Evolutionary conservation across 2,329 filamentous ascomycete species (phyloP).

Genomic region (Stagonosporopsis cucurbitacearum): DNA sequence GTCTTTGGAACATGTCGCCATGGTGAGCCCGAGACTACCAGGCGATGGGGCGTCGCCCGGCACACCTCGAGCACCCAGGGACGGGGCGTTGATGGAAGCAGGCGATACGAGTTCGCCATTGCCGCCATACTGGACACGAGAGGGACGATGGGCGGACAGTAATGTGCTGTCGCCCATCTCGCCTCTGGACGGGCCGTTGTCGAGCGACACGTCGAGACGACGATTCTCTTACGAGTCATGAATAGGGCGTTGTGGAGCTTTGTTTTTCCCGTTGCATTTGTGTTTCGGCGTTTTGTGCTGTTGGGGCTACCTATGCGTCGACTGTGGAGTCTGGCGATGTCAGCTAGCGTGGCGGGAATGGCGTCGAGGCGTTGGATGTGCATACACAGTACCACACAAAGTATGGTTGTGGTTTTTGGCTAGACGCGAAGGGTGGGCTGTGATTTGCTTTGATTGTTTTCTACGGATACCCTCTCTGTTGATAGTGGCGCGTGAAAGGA

Average conservation of each 20-base stretch:
- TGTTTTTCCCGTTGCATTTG: neutral
- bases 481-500: no score
- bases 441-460: neutral
- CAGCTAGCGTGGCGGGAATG: constrained; percentile 6
- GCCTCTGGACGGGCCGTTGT: constrained; percentile 37
- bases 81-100: constrained; percentile 42
- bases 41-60: constrained; percentile 34
- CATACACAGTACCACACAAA: neutral
- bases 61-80: constrained; percentile 41
- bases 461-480: constrained; percentile 3
- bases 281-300: neutral
- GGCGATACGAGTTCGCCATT: constrained; percentile 41
- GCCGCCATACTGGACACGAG: constrained; percentile 28
- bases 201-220: constrained; percentile 35
- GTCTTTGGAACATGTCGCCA: constrained; percentile 30
- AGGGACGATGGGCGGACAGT: constrained; percentile 35
- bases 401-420: neutral
- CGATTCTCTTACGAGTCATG: constrained; percentile 50
- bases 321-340: neutral
- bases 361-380: constrained; percentile 1
- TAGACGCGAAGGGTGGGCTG: neutral
- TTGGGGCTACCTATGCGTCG: constrained; percentile 1
- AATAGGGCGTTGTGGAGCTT: constrained; percentile 8
- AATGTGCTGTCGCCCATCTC: constrained; percentile 45
- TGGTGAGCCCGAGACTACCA: constrained; percentile 36